phyloP scores from a whole-genome alignment of 108 stramenopile species.

The Nannochloropsis salina region DNA sequence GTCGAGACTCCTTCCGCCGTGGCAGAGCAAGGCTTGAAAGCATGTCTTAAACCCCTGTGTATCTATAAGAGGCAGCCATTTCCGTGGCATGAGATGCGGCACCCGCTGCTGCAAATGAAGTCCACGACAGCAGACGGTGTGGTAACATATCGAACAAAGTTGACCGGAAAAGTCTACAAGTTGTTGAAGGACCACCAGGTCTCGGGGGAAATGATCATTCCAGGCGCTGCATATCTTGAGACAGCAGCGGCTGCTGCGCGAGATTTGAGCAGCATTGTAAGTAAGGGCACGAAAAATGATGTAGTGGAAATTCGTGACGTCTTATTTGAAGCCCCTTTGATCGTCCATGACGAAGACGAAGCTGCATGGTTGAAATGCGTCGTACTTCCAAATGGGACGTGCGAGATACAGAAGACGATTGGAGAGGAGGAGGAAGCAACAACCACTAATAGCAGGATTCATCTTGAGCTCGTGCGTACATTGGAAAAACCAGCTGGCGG shows the following conservation, averaged over 20 bases:
- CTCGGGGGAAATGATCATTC: not conserved
- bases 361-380: not conserved
- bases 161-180: not conserved
- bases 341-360: not conserved
- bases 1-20: too few species aligned
- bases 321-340: constrained; percentile 10
- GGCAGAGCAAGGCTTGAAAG: too few species aligned
- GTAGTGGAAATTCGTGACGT: not conserved
- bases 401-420: constrained; percentile 16
- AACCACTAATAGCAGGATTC: not conserved
- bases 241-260: not conserved
- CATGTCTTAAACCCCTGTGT: not conserved
- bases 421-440: not conserved
- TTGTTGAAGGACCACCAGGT: constrained; percentile 19
- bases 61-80: not conserved
- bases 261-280: not conserved
- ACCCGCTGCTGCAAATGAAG: constrained; percentile 19
- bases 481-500: not conserved
- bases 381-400: not conserved
- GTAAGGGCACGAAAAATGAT: not conserved
- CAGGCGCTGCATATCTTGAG: constrained; percentile 2
- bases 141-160: not conserved
- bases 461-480: not conserved
- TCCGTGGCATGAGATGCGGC: constrained; percentile 16
- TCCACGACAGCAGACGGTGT: constrained; percentile 16